Evolutionary conservation across 257 asterid species (phyloP).

Genomic region (Gardenia jasminoides): DNA sequence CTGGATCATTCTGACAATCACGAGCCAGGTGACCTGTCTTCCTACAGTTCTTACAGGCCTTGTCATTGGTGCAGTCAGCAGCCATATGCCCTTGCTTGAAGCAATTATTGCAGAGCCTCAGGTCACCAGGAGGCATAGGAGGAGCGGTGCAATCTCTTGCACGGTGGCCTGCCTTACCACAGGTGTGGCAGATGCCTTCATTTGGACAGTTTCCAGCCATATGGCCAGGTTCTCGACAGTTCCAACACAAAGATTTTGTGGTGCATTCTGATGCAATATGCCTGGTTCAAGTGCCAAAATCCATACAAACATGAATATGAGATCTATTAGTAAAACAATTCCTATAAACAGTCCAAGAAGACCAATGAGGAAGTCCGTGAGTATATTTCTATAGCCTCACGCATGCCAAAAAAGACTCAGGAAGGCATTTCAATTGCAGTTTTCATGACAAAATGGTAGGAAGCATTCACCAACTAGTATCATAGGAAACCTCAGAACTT

Average conservation of each 20-base stretch:
- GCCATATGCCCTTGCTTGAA: constrained; percentile 46
- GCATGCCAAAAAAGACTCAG: neutral
- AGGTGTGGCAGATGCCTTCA: constrained; percentile 60
- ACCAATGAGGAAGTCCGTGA: constrained; percentile 2
- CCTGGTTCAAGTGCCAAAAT: constrained; percentile 27
- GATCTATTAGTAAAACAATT: neutral
- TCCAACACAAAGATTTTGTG: constrained; percentile 48
- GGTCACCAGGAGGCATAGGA: constrained; percentile 43
- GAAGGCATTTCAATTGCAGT: too few relatives aligned
- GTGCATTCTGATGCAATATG: constrained; percentile 50
- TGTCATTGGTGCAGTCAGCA: constrained; percentile 48
- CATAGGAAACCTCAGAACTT: too few relatives aligned
- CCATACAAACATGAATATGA: constrained; percentile 1
- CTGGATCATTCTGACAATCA: constrained; percentile 57
- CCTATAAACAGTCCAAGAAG: constrained; percentile 2
- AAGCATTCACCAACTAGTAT: too few relatives aligned
- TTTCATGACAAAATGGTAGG: too few relatives aligned
- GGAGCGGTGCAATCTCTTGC: constrained; percentile 46
- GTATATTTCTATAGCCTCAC: neutral
- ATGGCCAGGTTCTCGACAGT: constrained; percentile 61
- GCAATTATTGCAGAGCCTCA: constrained; percentile 50
- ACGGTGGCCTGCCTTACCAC: constrained; percentile 53
- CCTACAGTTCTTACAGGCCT: constrained; percentile 64
- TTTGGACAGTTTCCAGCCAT: constrained; percentile 60
- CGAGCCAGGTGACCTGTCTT: constrained; percentile 59